Percentiles rank a stretch among this genome's conserved stretches.
phyloP scores from a whole-genome alignment of 176 grass and related monocot species.

The Zoysia pacifica region DNA sequence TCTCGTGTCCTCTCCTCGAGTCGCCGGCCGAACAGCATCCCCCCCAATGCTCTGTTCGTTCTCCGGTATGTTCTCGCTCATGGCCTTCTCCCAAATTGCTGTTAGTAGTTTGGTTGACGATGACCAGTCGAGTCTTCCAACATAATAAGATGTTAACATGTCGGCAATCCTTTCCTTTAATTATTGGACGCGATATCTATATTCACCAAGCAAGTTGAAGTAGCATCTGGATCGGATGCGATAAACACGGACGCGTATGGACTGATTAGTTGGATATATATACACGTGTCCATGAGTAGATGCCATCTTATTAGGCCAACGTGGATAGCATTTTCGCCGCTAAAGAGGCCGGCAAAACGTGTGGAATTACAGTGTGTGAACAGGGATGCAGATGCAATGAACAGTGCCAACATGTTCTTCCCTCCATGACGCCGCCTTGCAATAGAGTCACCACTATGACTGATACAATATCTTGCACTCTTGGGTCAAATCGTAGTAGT shows the following conservation, averaged over 20 bases:
- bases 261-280: not conserved
- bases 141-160: not conserved
- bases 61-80: too few species aligned
- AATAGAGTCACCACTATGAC: not conserved
- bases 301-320: not conserved
- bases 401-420: not conserved
- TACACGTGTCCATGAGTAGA: conserved; percentile 12
- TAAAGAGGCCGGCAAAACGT: not conserved
- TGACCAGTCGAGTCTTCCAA: not conserved
- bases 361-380: conserved; percentile 11
- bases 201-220: not conserved
- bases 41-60: too few species aligned
- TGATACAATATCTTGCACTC: not conserved
- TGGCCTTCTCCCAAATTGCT: not conserved
- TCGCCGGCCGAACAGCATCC: too few species aligned
- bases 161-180: not conserved
- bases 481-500: not conserved
- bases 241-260: not conserved
- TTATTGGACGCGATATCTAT: not conserved
- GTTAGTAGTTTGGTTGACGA: not conserved
- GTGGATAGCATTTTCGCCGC: not conserved
- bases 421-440: not conserved
- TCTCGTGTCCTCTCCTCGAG: too few species aligned
- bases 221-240: not conserved
- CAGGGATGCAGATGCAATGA: too few species aligned